These are phyloP conservation scores for Ambrosia trifida DNA, from an alignment of 129 eudicot genomes.

Conservation along the genomic window DNA sequence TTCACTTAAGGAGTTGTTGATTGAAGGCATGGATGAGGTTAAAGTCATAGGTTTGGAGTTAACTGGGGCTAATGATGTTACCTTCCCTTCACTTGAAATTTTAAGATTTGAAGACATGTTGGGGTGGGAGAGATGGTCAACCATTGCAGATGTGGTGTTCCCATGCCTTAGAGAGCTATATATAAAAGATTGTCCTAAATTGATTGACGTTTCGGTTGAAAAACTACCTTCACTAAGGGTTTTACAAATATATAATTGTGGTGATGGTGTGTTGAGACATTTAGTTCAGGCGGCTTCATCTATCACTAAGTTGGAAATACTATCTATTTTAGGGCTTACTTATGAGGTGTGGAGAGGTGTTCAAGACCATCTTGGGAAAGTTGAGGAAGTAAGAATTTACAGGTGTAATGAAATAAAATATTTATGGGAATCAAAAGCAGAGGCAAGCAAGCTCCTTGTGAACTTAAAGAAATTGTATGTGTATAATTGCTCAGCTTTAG, in stretches of 20 bases:
- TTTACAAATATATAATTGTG: neutral
- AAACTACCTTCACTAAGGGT: neutral
- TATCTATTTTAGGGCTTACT: neutral
- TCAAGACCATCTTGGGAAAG: neutral
- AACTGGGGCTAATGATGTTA: neutral
- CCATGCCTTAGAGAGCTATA: constrained; percentile 15
- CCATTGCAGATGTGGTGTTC: neutral
- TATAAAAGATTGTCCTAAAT: constrained; percentile 4
- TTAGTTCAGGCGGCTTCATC: neutral
- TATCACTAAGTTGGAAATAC: constrained; percentile 1
- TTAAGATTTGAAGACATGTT: neutral
- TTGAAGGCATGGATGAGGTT: constrained; percentile 6
- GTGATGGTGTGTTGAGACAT: constrained; percentile 10
- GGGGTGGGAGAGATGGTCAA: constrained; percentile 7
- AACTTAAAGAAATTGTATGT: neutral
- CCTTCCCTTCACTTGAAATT: constrained; percentile 3
- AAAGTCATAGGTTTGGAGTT: constrained; percentile 7
- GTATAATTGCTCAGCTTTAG: neutral
- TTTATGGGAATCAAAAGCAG: constrained; percentile 15
- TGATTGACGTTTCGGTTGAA: constrained; percentile 1
- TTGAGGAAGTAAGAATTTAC: neutral
- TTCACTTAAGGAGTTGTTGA: constrained; percentile 4
- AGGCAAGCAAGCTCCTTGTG: constrained; percentile 18
- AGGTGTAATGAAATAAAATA: neutral
- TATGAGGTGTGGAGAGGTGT: constrained; percentile 14